These are phyloP conservation scores for Chenopodium suecicum DNA, from an alignment of 148 eudicot species.

Conservation along the genomic window DNA sequence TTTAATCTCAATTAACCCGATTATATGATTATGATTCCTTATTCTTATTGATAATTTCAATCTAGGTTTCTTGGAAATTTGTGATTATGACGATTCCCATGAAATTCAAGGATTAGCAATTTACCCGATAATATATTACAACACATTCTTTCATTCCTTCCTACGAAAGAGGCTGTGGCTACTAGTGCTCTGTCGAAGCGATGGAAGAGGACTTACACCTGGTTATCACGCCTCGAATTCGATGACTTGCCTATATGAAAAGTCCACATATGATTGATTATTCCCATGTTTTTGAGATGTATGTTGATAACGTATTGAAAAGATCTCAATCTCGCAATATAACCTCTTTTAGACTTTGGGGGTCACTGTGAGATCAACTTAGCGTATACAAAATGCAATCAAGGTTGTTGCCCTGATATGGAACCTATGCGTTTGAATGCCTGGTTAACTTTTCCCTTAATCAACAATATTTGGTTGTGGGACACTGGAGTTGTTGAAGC, in stretches of 20 bases:
- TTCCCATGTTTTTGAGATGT: background rate
- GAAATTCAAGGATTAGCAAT: conserved; percentile 12
- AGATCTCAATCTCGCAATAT: conserved; percentile 5
- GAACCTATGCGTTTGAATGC: background rate
- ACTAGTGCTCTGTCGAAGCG: conserved; percentile 11
- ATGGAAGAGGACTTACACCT: conserved; percentile 10
- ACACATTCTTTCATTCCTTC: conserved; percentile 17
- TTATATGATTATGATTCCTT: too few species aligned
- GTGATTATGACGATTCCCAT: background rate
- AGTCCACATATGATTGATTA: background rate
- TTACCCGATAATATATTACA: background rate
- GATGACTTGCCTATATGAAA: conserved; percentile 6
- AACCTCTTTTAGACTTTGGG: conserved; percentile 19
- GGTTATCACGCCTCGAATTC: conserved; percentile 17
- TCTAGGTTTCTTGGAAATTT: background rate
- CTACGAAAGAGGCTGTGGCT: conserved; percentile 23
- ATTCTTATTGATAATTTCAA: too few species aligned
- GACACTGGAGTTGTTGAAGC: conserved; percentile 15
- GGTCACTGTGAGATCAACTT: too few species aligned
- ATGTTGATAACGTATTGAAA: conserved; percentile 15
- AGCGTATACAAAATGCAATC: background rate
- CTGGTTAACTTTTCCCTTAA: conserved; percentile 14
- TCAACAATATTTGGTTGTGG: background rate
- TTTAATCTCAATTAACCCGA: too few species aligned
- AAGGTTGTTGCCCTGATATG: background rate